Percentiles rank a stretch among this genome's conserved stretches.
phyloP scores from a whole-genome alignment of 1,284 basidiomycete species.

The Fomitopsis palustris region DNA sequence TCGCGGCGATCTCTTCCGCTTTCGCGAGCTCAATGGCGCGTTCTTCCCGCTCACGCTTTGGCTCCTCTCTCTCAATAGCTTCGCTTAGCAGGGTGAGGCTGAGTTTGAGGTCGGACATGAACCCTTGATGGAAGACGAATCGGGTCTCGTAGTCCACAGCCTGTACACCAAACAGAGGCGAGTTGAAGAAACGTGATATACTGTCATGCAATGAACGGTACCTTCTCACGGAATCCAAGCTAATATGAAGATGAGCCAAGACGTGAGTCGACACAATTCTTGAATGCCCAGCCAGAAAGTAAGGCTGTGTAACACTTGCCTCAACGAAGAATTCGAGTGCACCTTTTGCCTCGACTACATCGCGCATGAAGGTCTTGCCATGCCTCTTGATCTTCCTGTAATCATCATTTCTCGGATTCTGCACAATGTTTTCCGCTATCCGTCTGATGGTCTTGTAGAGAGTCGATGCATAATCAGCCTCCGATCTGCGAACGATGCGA shows the following conservation, averaged over 20 bases:
- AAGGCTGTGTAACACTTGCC: slow-evolving; percentile 38
- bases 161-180: slow-evolving; percentile 1
- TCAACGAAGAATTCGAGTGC: slow-evolving; percentile 74
- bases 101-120: slow-evolving; percentile 52
- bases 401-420: slow-evolving; percentile 65
- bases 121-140: slow-evolving; percentile 56
- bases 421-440: slow-evolving; percentile 70
- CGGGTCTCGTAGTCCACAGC: slow-evolving; percentile 41
- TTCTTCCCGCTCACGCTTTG: slow-evolving; percentile 50
- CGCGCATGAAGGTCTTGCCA: slow-evolving; percentile 60
- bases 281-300: background rate
- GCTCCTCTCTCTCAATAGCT: slow-evolving; percentile 47
- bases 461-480: background rate
- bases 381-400: slow-evolving; percentile 72
- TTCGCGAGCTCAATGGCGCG: slow-evolving; percentile 53
- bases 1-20: slow-evolving; percentile 46
- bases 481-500: background rate
- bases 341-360: slow-evolving; percentile 59
- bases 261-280: background rate
- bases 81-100: slow-evolving; percentile 65
- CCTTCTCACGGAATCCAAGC: slow-evolving; percentile 70
- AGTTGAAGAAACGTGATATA: background rate
- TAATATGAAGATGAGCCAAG: slow-evolving; percentile 22
- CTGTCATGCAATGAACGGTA: slow-evolving; percentile 20
- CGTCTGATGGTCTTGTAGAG: slow-evolving; percentile 66